Evolutionary conservation across 345 rosid species (phyloP), one percentile per base, ranked within the genome.

Genomic region (Hibiscus mutabilis): DNA sequence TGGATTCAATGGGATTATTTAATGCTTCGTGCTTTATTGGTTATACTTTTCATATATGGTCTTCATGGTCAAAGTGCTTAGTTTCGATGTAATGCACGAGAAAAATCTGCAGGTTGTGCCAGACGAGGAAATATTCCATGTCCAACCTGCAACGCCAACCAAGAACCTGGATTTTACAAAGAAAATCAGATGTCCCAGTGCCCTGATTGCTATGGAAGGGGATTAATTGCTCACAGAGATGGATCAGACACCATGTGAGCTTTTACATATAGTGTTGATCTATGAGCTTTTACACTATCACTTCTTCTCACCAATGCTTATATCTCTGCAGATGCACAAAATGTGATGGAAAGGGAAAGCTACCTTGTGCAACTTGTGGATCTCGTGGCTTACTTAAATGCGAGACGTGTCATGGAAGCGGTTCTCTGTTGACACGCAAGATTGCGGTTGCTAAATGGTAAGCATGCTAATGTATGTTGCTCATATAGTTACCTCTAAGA

Each of bases 201-300:
- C 76, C 61, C 88, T 19, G 58, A 72, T 69, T 94, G 96, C 83
- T 69, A 86, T 67, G 98, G 97, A 65, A 89, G 97, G 83, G 98
- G 99, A 77, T 86, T 95, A 69, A 80, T 89, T 78, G 99, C 97
- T 76, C 99, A 84, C 79, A 86, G 76, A 84, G 97, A 92, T 79
- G 99, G 97, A 75, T 95, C 97, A 27, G 97, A 95, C 88, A 75
- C 99, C 42, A 79, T 74, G 97, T 92, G 77, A 83, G 84, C 74
- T 69, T 66, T 70, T 75, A 69, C 71, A 18, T 9, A 51, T 72
- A 65, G 60, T 59, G 66, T 16, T 25, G 16, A 58, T 37, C 16
- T 42, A 31, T 46, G 68, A 29, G 49, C 9, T 18, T 31, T 44
- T 61, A 33, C 37, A 22, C n/a, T 21, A 24, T 25, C 29, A 29